Evolutionary conservation across 345 rosid genomes (phyloP).

Genomic region (Physaria fendleri): DNA sequence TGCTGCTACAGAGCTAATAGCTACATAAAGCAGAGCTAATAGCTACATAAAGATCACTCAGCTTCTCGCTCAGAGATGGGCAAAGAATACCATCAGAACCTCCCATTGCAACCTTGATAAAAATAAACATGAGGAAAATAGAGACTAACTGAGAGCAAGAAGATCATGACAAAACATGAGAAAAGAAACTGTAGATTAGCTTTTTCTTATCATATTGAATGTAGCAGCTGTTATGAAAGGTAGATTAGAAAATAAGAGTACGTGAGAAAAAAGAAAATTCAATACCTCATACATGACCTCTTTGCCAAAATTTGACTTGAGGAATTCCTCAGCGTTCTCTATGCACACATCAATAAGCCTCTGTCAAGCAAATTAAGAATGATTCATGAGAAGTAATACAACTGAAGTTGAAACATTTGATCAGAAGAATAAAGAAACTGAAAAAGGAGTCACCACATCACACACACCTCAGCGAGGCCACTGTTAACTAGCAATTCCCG

Average conservation of each 20-base stretch:
- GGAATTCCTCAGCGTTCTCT: constrained; percentile 60
- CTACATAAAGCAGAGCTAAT: constrained; percentile 57
- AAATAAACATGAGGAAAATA: not conserved
- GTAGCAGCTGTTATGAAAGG: not conserved
- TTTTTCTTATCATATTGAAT: not conserved
- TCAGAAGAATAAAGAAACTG: constrained; percentile 6
- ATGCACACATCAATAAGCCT: constrained; percentile 55
- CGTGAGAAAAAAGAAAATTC: not conserved
- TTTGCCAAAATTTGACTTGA: constrained; percentile 68
- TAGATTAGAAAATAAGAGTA: not conserved
- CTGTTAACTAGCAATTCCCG: constrained; percentile 66
- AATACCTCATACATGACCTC: constrained; percentile 76
- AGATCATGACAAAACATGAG: not conserved
- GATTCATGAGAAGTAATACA: not conserved
- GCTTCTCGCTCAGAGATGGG: constrained; percentile 49
- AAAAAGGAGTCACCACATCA: not conserved
- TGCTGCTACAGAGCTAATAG: constrained; percentile 61
- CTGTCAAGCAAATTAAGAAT: constrained; percentile 46
- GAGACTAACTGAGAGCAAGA: not conserved
- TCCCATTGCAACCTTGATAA: constrained; percentile 66
- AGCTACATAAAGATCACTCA: constrained; percentile 51
- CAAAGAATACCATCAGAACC: constrained; percentile 59
- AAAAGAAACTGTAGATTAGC: not conserved
- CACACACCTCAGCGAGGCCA: constrained; percentile 89
- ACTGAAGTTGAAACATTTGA: not conserved